phyloP scores from a whole-genome alignment of 2,329 filamentous ascomycete species.

The Chalaropsis thielavioides region DNA sequence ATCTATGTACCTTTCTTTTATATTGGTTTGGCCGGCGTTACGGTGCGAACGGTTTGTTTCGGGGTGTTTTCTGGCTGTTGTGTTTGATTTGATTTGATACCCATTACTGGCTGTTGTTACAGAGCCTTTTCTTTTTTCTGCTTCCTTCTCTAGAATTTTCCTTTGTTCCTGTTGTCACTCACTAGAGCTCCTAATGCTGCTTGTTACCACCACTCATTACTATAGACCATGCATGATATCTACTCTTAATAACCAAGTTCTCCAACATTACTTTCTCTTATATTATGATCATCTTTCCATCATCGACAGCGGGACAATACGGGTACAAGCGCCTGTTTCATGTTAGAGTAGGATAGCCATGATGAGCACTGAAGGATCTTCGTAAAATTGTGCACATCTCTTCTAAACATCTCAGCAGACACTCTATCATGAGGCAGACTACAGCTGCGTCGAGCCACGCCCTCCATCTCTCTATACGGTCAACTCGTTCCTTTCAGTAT shows the following conservation, averaged over 20 bases:
- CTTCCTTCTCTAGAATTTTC: conserved; percentile 4
- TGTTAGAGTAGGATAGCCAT: not conserved
- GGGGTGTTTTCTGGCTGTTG: not conserved
- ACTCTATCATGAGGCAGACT: too few relatives aligned
- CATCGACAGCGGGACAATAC: not conserved
- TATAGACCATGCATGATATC: conserved; percentile 1
- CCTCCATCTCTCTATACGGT: too few relatives aligned
- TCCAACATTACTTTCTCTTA: not conserved
- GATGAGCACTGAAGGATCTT: not conserved
- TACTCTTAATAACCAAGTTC: not conserved
- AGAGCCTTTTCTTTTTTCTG: not conserved
- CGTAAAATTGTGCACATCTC: too few relatives aligned
- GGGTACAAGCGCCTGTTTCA: not conserved
- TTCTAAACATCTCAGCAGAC: too few relatives aligned
- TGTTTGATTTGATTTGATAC: conserved; percentile 6
- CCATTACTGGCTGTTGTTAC: not conserved
- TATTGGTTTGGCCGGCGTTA: not conserved
- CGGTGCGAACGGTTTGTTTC: not conserved
- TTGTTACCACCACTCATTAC: not conserved
- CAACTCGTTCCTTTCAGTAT: too few relatives aligned
- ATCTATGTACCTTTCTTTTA: not conserved
- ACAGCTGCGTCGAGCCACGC: too few relatives aligned
- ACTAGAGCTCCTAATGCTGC: conserved; percentile 2
- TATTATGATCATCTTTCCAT: not conserved
- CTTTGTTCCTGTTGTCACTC: not conserved